Percentiles rank a stretch among this genome's conserved stretches.
Evolutionary conservation across 108 stramenopile species (phyloP).

Genomic region (Cyclotella atomus): DNA sequence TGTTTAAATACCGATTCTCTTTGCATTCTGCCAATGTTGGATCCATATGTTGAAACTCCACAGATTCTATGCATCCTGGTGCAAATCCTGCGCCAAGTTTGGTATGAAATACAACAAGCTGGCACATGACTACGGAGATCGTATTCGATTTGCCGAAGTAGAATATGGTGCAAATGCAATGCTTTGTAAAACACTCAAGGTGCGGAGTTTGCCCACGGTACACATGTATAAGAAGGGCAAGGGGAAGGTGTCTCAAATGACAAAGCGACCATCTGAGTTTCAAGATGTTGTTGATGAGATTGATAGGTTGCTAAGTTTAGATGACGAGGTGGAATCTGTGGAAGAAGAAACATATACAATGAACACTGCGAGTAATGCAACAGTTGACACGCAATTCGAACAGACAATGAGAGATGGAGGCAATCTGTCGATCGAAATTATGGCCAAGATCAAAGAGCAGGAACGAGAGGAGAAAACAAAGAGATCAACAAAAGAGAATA

Average conservation of each 20-base stretch:
- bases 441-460: slow-evolving; percentile 20
- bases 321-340: neutral
- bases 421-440: slow-evolving; percentile 34
- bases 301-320: slow-evolving; percentile 29
- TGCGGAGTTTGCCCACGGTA: slow-evolving; percentile 66
- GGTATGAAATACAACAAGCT: slow-evolving; percentile 52
- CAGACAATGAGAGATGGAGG: slow-evolving; percentile 28
- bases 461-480: slow-evolving; percentile 1
- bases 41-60: neutral
- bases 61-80: slow-evolving; percentile 69
- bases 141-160: slow-evolving; percentile 67
- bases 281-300: slow-evolving; percentile 45
- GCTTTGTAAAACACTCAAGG: slow-evolving; percentile 63
- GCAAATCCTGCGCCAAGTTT: slow-evolving; percentile 73
- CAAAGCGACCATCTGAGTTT: slow-evolving; percentile 42
- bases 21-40: neutral
- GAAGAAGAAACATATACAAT: slow-evolving; percentile 4
- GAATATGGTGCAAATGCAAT: slow-evolving; percentile 56
- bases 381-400: slow-evolving; percentile 21
- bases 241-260: slow-evolving; percentile 40
- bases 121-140: slow-evolving; percentile 52
- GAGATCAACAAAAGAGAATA: slow-evolving; percentile 6
- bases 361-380: neutral
- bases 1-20: neutral
- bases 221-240: slow-evolving; percentile 50